phyloP scores from a whole-genome alignment of 2,329 filamentous ascomycete genomes.

The Fusarium kyushuense region DNA sequence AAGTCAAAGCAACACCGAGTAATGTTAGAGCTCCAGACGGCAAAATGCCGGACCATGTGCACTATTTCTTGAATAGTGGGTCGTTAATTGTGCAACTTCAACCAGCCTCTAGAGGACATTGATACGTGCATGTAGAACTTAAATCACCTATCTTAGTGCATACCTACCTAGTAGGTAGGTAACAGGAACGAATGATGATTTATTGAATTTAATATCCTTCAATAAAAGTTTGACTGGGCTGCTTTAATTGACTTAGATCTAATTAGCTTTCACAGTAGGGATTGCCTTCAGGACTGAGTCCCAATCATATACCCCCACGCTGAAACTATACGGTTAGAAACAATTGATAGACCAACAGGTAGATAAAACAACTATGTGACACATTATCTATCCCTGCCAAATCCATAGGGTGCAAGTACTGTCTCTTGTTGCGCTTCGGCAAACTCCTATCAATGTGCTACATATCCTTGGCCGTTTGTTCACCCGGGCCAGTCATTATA shows the following conservation, averaged over 20 bases:
- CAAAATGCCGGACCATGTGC: slow-evolving; percentile 37
- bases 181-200: no score
- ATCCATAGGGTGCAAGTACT: neutral
- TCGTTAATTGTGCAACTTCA: slow-evolving; percentile 8
- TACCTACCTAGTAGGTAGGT: no score
- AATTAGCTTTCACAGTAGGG: neutral
- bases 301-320: neutral
- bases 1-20: slow-evolving; percentile 18
- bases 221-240: no score
- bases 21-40: slow-evolving; percentile 37
- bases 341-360: no score
- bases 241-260: no score
- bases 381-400: neutral
- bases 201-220: no score
- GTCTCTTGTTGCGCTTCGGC: neutral
- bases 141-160: no score
- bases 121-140: no score
- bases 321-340: neutral
- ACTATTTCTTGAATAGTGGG: slow-evolving; percentile 22
- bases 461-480: neutral
- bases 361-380: no score
- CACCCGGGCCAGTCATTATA: neutral
- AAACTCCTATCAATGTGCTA: no score
- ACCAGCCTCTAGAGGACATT: no score
- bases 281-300: neutral